These are phyloP conservation scores for Echium plantagineum DNA, from an alignment of 257 asterid genomes.

Conservation along the genomic window DNA sequence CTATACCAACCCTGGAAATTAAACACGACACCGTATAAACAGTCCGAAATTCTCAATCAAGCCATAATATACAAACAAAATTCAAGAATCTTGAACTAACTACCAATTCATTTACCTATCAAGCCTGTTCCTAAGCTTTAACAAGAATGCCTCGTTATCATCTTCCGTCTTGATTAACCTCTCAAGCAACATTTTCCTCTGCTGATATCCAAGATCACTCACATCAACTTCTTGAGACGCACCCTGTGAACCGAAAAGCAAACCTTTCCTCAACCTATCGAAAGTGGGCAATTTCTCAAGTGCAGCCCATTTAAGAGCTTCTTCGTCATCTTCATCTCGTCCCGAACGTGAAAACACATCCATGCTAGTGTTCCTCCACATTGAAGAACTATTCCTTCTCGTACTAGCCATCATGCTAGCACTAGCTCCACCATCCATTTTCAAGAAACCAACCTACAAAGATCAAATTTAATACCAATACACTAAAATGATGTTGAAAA, in stretches of 20 bases:
- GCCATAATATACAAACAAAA: neutral
- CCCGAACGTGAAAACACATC: slow-evolving; percentile 46
- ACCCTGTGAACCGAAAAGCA: slow-evolving; percentile 48
- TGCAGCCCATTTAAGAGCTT: slow-evolving; percentile 59
- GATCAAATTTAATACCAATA: neutral
- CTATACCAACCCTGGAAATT: slow-evolving; percentile 50
- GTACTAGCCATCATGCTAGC: no score
- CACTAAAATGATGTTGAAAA: neutral
- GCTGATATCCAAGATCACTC: slow-evolving; percentile 31
- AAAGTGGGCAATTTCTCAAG: slow-evolving; percentile 59
- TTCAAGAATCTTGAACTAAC: neutral
- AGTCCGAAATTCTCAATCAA: neutral
- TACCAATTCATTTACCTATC: slow-evolving; percentile 35
- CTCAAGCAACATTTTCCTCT: slow-evolving; percentile 33
- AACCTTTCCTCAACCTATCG: slow-evolving; percentile 55
- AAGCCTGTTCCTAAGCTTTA: slow-evolving; percentile 42
- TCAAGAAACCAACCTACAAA: neutral
- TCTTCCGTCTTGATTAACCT: slow-evolving; percentile 36
- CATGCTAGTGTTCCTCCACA: slow-evolving; percentile 42
- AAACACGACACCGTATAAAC: neutral
- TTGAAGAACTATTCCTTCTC: slow-evolving; percentile 22
- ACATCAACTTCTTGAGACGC: slow-evolving; percentile 37
- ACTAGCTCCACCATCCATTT: slow-evolving; percentile 9
- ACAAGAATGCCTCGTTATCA: slow-evolving; percentile 56
- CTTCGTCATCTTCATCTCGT: slow-evolving; percentile 58